A percentile compares a stretch with the other conserved stretches of the same genome.
Evolutionary conservation across 495 filamentous ascomycete genomes (phyloP).

Genomic region (Penicillium nucicola): DNA sequence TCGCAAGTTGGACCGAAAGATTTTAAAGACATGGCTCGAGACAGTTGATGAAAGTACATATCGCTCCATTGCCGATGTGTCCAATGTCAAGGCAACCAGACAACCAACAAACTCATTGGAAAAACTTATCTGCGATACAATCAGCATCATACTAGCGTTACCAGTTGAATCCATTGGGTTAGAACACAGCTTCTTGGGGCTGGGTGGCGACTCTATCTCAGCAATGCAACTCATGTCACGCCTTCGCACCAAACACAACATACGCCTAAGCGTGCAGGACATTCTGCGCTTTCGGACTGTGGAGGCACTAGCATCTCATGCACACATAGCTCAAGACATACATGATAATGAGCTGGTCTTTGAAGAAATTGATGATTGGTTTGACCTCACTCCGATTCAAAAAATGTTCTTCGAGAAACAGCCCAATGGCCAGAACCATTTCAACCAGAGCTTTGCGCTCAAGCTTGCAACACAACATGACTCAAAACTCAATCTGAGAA

Average conservation of each 20-base stretch:
- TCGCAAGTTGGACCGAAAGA: not conserved
- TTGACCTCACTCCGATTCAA: constrained; percentile 62
- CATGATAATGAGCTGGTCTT: not conserved
- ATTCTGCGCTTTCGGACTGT: not conserved
- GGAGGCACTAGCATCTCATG: not conserved
- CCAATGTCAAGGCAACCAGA: not conserved
- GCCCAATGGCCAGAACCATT: constrained; percentile 45
- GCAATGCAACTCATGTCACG: not conserved
- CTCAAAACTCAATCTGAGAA: too few species aligned
- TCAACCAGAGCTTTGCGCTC: constrained; percentile 60
- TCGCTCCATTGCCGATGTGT: not conserved
- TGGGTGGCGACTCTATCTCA: not conserved
- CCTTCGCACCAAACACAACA: not conserved
- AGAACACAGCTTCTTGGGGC: not conserved
- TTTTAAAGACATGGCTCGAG: not conserved
- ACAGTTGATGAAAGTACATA: not conserved
- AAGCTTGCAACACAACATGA: constrained; percentile 9
- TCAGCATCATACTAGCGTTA: not conserved
- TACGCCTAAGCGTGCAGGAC: not conserved
- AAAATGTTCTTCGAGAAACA: constrained; percentile 52
- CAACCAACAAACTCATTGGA: not conserved
- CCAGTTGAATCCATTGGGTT: not conserved
- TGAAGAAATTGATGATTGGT: constrained; percentile 16
- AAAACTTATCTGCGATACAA: not conserved
- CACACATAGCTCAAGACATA: not conserved